Conservation (phyloP, 1,139 yeast genomes). For the Yamadazyma atmosphaerica region DNA sequence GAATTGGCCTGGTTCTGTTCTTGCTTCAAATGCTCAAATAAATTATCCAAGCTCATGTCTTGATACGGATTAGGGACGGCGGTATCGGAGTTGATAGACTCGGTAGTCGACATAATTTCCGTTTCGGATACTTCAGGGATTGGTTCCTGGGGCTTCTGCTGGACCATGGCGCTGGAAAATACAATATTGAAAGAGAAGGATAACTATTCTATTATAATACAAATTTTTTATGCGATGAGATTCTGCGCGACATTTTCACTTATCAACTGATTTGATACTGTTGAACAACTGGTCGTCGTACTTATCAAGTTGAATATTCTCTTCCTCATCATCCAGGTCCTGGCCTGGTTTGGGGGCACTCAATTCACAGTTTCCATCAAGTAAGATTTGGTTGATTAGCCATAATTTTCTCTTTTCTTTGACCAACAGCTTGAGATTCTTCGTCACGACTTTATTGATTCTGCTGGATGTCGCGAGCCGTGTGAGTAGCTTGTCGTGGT, state of each 20-base stretch:
- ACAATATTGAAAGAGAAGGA: neutral
- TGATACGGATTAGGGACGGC: conserved; percentile 3
- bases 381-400: conserved; percentile 56
- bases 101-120: conserved; percentile 16
- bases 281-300: conserved; percentile 30
- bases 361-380: conserved; percentile 49
- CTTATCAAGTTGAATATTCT: conserved; percentile 19
- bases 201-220: conserved; percentile 6
- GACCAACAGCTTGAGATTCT: conserved; percentile 31
- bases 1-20: conserved; percentile 8
- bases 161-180: conserved; percentile 4
- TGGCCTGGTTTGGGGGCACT: conserved; percentile 29
- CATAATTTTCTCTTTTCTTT: conserved; percentile 47
- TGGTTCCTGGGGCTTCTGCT: conserved; percentile 8
- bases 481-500: conserved; percentile 20
- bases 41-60: conserved; percentile 26
- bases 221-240: conserved; percentile 1
- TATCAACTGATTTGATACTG: too few species aligned
- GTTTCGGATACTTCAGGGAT: conserved; percentile 17
- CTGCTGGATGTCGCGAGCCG: conserved; percentile 46
- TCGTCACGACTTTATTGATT: conserved; percentile 45
- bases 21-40: conserved; percentile 34
- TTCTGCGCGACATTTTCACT: too few species aligned
- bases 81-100: conserved; percentile 11
- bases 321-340: neutral